These are phyloP conservation scores for Pleodorina starrii DNA, from an alignment of 139 green algal species.

Conservation along the genomic window DNA sequence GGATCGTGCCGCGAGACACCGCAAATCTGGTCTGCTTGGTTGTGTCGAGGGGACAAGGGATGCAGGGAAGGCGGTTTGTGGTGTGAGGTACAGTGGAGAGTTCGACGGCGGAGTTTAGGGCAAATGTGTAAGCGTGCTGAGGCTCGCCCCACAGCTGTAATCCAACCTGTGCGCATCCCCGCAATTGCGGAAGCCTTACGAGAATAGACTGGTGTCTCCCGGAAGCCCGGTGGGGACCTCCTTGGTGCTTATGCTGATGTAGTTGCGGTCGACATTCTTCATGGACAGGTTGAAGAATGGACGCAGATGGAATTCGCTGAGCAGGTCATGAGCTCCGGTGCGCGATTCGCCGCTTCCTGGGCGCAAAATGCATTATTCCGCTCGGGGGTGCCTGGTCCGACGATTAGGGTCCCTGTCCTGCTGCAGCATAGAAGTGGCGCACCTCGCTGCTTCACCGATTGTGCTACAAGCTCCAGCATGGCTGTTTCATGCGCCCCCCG, in stretches of 20 bases:
- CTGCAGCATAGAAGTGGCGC: background rate
- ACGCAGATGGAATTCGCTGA: background rate
- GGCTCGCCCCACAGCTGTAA: too few relatives aligned
- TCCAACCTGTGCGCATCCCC: too few relatives aligned
- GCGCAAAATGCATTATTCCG: background rate
- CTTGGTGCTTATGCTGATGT: slow-evolving; percentile 9
- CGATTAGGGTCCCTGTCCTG: background rate
- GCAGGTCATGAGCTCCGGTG: slow-evolving; percentile 1
- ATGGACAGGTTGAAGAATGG: background rate
- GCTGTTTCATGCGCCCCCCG: background rate
- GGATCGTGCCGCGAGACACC: too few relatives aligned
- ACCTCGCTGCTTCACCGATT: slow-evolving; percentile 25
- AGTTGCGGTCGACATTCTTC: slow-evolving; percentile 14
- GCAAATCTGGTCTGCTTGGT: too few relatives aligned
- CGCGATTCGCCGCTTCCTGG: background rate
- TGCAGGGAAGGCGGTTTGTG: too few relatives aligned
- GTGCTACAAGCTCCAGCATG: slow-evolving; percentile 37
- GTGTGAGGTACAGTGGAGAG: too few relatives aligned
- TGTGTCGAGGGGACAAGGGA: too few relatives aligned
- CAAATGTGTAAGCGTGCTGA: too few relatives aligned
- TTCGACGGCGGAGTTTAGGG: too few relatives aligned
- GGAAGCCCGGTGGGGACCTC: slow-evolving; percentile 32
- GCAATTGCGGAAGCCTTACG: slow-evolving; percentile 24
- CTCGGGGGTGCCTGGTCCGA: background rate
- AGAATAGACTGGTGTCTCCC: slow-evolving; percentile 39